These are phyloP conservation scores for Kwoniella heveanensis DNA, from an alignment of 768 basidiomycete genomes.

Conservation along the genomic window DNA sequence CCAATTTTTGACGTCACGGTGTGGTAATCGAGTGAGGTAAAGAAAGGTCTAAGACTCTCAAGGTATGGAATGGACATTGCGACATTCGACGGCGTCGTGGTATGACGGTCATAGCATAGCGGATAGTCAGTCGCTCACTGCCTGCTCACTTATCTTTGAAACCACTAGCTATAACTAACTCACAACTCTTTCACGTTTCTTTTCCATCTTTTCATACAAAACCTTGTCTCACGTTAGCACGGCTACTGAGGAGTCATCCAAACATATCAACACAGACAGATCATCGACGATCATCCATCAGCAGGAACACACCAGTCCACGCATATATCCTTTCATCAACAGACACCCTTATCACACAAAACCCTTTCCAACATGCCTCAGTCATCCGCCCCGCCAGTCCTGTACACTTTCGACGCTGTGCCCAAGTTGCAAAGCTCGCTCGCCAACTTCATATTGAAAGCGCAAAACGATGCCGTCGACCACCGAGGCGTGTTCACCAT, in stretches of 20 bases:
- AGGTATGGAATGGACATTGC: constrained; percentile 2
- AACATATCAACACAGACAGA: too few relatives aligned
- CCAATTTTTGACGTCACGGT: constrained; percentile 20
- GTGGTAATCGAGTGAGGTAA: not conserved
- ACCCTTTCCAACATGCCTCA: constrained; percentile 41
- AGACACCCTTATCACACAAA: not conserved
- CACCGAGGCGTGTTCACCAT: constrained; percentile 88
- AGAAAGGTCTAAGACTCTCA: not conserved
- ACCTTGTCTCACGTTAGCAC: too few relatives aligned
- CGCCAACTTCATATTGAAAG: constrained; percentile 78
- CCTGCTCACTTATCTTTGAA: not conserved
- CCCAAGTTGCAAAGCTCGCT: constrained; percentile 67
- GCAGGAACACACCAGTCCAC: too few relatives aligned
- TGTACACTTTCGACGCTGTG: constrained; percentile 69
- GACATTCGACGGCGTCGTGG: not conserved
- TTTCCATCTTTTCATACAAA: too few relatives aligned
- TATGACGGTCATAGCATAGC: constrained; percentile 16
- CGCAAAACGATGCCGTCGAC: constrained; percentile 83
- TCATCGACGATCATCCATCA: too few relatives aligned
- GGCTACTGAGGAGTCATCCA: too few relatives aligned
- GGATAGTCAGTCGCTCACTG: constrained; percentile 6
- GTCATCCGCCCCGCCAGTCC: constrained; percentile 64
- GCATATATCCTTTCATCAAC: not conserved
- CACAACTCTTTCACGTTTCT: not conserved
- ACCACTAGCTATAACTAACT: not conserved